Percentiles rank a stretch among this genome's conserved stretches.
Evolutionary conservation across 2,329 filamentous ascomycete species (phyloP).

Genomic region (Hymenoscyphus infarciens): DNA sequence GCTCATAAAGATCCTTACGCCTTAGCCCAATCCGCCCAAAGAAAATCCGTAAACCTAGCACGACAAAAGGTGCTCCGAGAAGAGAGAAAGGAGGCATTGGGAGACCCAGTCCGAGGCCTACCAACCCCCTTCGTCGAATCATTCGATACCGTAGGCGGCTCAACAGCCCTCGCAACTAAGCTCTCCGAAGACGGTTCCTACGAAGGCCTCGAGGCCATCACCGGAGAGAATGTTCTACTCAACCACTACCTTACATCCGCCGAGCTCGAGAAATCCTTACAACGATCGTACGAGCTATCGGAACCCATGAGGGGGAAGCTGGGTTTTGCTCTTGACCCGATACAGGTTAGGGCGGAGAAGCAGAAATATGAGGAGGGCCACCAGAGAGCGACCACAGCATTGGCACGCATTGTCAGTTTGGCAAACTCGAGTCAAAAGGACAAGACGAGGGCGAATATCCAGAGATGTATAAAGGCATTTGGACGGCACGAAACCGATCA

Average conservation of each 20-base stretch:
- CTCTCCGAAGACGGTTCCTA: constrained; percentile 38
- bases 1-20: constrained; percentile 77
- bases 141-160: constrained; percentile 57
- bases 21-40: constrained; percentile 74
- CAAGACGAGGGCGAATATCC: constrained; percentile 74
- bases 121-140: constrained; percentile 80
- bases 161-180: constrained; percentile 17
- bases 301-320: constrained; percentile 46
- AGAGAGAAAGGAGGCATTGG: constrained; percentile 61
- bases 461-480: constrained; percentile 80
- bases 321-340: constrained; percentile 25
- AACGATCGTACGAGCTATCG: constrained; percentile 65
- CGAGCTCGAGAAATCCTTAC: constrained; percentile 64
- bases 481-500: constrained; percentile 86
- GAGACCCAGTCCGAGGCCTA: constrained; percentile 76
- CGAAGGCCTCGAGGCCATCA: constrained; percentile 42
- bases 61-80: constrained; percentile 67
- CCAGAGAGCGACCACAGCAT: constrained; percentile 66
- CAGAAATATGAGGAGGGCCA: constrained; percentile 54
- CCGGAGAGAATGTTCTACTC: constrained; percentile 53
- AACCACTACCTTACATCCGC: constrained; percentile 72
- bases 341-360: constrained; percentile 40
- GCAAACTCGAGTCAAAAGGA: constrained; percentile 76
- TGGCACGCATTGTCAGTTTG: constrained; percentile 75
- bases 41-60: constrained; percentile 77